Base-by-base conservation (phyloP, 2,329 filamentous ascomycete genomes). In the Verticillium isaacii region DNA sequence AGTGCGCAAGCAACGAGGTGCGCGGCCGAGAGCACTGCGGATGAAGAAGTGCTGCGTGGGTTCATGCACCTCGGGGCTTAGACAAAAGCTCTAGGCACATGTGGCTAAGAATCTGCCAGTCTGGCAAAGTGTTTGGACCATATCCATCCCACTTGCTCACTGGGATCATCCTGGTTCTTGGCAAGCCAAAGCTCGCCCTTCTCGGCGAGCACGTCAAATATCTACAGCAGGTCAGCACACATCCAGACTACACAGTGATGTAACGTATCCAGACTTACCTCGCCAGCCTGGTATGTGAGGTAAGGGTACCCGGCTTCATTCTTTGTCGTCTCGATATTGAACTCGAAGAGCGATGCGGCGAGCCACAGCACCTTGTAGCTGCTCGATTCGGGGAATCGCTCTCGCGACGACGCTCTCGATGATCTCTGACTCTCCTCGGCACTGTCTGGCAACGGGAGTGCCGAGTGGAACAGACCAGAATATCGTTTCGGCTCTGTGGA, bases 151-250 rank as follows among this genome's bases (percentile, higher is more conserved):
- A 98, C 88, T 66, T 88, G 84, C 66, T 90, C 85, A 12, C 80
- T 82, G 1, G 87, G 80, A 74, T 99, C 95, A 71, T 99, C 95
- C 77, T 99, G 95, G 73, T 99, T 99, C 75, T 92, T 92, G 60
- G 95, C 95, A 62, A 99, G 86, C 95, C 95, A 99, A 57, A 98
- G 84, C 79, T 99, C 95, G 66, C 95, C 95, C 74, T 97, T 97
- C 75, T 97, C 93, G 34, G 90, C 95, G 71, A 99, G 92, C 60
- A 99, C 90, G 77, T 94, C 91, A 70, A 94, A 94, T 65, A 94
- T 91, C 85, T 59, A 66, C 59, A 23, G 62, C 64, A 58, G 62
- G 58, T 58, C 25, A 56, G 29, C n/a, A 25, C 54, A 9, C 12
- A 29, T 17, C 14, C 19, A 36, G 34, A 32, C 23, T 32, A 32